Evolutionary conservation across 2,329 filamentous ascomycete species (phyloP).

Genomic region (Cytospora chrysosperma): DNA sequence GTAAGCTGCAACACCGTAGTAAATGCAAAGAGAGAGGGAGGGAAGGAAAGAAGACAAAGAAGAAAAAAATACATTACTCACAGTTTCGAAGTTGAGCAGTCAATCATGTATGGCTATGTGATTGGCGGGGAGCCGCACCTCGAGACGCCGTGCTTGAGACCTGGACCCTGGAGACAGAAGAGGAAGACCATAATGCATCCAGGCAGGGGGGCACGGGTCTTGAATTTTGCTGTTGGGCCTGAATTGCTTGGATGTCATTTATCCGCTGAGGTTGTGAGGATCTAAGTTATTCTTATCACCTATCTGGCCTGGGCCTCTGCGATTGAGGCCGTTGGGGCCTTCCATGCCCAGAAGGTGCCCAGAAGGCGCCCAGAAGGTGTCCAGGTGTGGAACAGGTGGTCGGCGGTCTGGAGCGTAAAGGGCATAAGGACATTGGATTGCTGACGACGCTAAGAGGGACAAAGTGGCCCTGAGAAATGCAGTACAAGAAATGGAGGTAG

Average conservation of each 20-base stretch:
- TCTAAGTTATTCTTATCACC: conserved; percentile 13
- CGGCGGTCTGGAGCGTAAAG: background rate
- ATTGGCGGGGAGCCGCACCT: conserved; percentile 16
- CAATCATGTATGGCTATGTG: conserved; percentile 4
- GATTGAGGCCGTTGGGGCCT: conserved; percentile 1
- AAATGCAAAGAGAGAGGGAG: background rate
- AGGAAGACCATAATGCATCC: background rate
- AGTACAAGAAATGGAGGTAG: background rate
- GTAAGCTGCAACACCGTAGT: background rate
- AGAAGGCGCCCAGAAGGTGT: too few species aligned
- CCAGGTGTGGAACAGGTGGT: background rate
- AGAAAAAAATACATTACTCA: background rate
- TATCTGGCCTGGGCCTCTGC: conserved; percentile 5
- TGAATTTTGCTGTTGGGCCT: background rate
- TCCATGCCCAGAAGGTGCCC: too few species aligned
- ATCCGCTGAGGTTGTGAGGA: background rate
- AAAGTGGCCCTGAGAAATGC: background rate
- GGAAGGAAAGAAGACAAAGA: background rate
- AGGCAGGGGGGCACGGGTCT: background rate
- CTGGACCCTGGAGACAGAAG: conserved; percentile 1
- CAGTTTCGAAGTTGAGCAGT: background rate
- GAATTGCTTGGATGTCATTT: background rate
- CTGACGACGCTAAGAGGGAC: background rate
- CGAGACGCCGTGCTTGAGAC: conserved; percentile 1
- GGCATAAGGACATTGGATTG: background rate